Percentiles rank a stretch among this genome's conserved stretches.
These are phyloP conservation scores for Solanum pennellii DNA, from an alignment of 257 asterid genomes.

Conservation along the genomic window DNA sequence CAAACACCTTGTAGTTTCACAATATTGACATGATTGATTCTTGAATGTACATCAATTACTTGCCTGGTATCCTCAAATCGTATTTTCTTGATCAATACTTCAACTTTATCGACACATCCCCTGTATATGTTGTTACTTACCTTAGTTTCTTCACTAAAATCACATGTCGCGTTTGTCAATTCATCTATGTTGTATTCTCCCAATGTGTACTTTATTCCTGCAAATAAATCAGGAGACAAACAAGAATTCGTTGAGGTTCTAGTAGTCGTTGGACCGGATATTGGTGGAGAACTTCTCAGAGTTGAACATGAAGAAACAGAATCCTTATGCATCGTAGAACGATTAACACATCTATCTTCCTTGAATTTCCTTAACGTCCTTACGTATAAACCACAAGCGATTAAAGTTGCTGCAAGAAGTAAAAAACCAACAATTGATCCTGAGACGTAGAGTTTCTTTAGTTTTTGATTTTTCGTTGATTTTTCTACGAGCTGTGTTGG, in stretches of 20 bases:
- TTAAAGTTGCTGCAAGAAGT: conserved; percentile 19
- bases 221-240: conserved; percentile 59
- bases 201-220: conserved; percentile 46
- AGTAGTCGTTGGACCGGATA: conserved; percentile 27
- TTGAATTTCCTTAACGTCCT: conserved; percentile 30
- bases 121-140: conserved; percentile 26
- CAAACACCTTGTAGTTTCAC: conserved; percentile 59
- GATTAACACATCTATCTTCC: not conserved
- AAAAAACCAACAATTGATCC: conserved; percentile 30
- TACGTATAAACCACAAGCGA: conserved; percentile 29
- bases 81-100: conserved; percentile 36
- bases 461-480: not conserved
- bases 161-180: conserved; percentile 25
- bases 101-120: conserved; percentile 31
- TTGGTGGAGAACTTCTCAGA: conserved; percentile 28
- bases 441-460: conserved; percentile 25
- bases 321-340: conserved; percentile 7
- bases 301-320: conserved; percentile 37
- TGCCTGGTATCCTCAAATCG: conserved; percentile 28
- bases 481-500: conserved; percentile 26
- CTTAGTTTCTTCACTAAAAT: conserved; percentile 18
- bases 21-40: conserved; percentile 58
- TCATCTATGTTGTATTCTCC: conserved; percentile 40
- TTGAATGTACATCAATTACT: conserved; percentile 53
- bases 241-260: conserved; percentile 40